phyloP scores from a whole-genome alignment of 2,329 filamentous ascomycete species.

The Ophiocordyceps camponoti-leonardi region DNA sequence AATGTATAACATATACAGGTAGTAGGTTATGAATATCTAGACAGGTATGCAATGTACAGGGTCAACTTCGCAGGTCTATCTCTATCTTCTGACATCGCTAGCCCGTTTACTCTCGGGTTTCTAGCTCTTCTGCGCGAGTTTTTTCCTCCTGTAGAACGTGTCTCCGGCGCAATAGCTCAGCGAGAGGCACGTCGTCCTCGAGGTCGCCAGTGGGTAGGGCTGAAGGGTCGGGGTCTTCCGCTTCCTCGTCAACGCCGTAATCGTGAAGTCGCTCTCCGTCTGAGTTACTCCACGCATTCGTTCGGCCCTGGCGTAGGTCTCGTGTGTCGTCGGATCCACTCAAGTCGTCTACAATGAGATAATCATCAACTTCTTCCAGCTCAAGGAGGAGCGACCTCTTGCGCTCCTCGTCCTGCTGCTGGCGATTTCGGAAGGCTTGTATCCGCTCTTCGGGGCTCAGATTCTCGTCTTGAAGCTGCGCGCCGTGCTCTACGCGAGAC shows the following conservation, averaged over 20 bases:
- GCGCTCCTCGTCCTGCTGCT: constrained; percentile 27
- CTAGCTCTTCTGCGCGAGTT: constrained; percentile 15
- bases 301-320: constrained; percentile 8
- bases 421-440: constrained; percentile 30
- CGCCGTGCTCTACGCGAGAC: constrained; percentile 12
- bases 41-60: too few species aligned
- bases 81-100: too few species aligned
- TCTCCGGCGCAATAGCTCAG: constrained; percentile 44
- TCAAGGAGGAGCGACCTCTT: constrained; percentile 26
- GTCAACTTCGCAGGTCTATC: too few species aligned
- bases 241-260: constrained; percentile 66
- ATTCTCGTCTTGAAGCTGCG: constrained; percentile 17
- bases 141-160: constrained; percentile 14
- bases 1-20: not conserved
- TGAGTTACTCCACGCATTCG: constrained; percentile 50
- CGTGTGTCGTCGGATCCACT: constrained; percentile 29
- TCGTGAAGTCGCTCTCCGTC: constrained; percentile 61
- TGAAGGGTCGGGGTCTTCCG: constrained; percentile 23
- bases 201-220: constrained; percentile 5
- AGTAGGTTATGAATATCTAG: too few species aligned
- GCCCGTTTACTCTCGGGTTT: not conserved
- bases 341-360: constrained; percentile 33
- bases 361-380: constrained; percentile 39
- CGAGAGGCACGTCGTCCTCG: constrained; percentile 50
- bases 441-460: constrained; percentile 25